Percentiles rank a stretch among this genome's conserved stretches.
Evolutionary conservation across 345 rosid species (phyloP).

Genomic region (Hibiscus trionum): DNA sequence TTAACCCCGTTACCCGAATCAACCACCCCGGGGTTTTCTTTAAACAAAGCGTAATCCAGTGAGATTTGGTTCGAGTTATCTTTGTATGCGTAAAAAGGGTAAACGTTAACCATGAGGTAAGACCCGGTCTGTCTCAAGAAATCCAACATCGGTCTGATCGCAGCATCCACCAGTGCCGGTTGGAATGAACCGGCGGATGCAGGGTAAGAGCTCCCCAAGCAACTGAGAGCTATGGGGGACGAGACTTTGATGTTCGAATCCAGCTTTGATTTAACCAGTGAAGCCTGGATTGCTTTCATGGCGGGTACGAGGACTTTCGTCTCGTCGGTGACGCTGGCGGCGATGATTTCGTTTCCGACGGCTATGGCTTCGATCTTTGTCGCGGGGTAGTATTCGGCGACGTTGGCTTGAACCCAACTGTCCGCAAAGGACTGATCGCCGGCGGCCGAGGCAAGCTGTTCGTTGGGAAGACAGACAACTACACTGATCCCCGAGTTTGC

Average conservation of each 20-base stretch:
- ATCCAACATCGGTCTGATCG: constrained; percentile 69
- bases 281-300: constrained; percentile 59
- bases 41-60: constrained; percentile 65
- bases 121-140: constrained; percentile 54
- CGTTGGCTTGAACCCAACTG: constrained; percentile 65
- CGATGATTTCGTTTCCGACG: constrained; percentile 89
- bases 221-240: constrained; percentile 68
- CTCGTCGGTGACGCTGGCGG: constrained; percentile 51
- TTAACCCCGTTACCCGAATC: constrained; percentile 79
- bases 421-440: constrained; percentile 66
- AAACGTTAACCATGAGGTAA: constrained; percentile 69
- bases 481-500: constrained; percentile 56
- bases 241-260: constrained; percentile 53
- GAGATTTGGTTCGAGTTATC: constrained; percentile 60
- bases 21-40: constrained; percentile 49
- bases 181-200: constrained; percentile 80
- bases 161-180: constrained; percentile 48
- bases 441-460: constrained; percentile 61
- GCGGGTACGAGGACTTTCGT: constrained; percentile 69
- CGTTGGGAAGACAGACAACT: constrained; percentile 74
- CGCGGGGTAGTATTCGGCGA: constrained; percentile 45
- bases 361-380: constrained; percentile 74
- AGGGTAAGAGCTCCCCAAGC: constrained; percentile 63
- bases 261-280: constrained; percentile 46
- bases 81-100: constrained; percentile 79